Evolutionary conservation across 2,329 filamentous ascomycete species (phyloP).

Genomic region (Colletotrichum noveboracense): DNA sequence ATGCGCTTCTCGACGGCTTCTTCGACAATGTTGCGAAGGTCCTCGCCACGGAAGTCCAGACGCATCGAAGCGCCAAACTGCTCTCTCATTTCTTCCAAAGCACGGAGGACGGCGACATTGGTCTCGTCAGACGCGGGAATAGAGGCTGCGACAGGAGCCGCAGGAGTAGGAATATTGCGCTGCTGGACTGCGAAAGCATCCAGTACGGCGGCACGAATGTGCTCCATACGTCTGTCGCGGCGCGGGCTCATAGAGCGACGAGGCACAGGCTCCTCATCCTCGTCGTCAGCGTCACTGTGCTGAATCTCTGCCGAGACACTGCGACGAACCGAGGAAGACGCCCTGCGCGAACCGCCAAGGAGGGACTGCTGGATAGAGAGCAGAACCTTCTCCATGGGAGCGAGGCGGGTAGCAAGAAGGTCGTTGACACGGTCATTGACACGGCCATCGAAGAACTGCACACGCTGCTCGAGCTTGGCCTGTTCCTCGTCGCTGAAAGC

Average conservation of each 20-base stretch:
- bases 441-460: constrained; percentile 88
- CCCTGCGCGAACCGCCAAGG: constrained; percentile 58
- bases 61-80: constrained; percentile 52
- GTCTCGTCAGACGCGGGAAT: constrained; percentile 32
- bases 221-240: constrained; percentile 80
- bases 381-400: constrained; percentile 82
- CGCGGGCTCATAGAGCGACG: constrained; percentile 78
- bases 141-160: constrained; percentile 27
- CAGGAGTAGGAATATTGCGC: constrained; percentile 39
- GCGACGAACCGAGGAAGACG: constrained; percentile 60
- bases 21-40: constrained; percentile 68
- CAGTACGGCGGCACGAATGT: constrained; percentile 74
- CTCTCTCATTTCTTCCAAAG: constrained; percentile 67
- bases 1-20: constrained; percentile 65
- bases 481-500: constrained; percentile 84
- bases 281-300: constrained; percentile 93
- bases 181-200: constrained; percentile 74
- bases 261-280: constrained; percentile 75
- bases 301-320: constrained; percentile 73
- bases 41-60: constrained; percentile 51
- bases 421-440: constrained; percentile 86
- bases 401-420: constrained; percentile 76
- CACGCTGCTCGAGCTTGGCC: constrained; percentile 79
- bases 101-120: constrained; percentile 62
- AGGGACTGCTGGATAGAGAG: constrained; percentile 76